Base-by-base conservation (phyloP, 495 filamentous ascomycete species). In the Parathielavia hyrcaniae region DNA sequence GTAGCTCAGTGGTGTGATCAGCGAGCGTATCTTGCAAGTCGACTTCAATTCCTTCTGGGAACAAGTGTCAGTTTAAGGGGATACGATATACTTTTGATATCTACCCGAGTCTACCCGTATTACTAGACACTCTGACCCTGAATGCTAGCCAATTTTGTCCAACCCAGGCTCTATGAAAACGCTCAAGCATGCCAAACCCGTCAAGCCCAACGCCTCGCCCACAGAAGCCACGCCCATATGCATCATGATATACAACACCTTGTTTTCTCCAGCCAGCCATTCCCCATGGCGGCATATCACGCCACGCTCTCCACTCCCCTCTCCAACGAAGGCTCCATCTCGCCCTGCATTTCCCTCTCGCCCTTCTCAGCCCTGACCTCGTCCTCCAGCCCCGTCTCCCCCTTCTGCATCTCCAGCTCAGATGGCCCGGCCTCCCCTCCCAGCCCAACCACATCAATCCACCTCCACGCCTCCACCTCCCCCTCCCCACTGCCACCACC, bases 371-470 rank as follows among this genome's bases (percentile, higher is more conserved):
- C 64, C n/a, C 58, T 35, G 17, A n/a, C 62, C 12, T 66, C 56
- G 13, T 63, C 45, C 26, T 39, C 47, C 34, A 30, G 3, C 3
- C 50, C 48, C 12, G 22, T 47, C 34, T 34, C 52, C 1, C 22
- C 11, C 35, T 17, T 19, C 22, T 14, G 7, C 20, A 68, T 35
- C 19, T 67, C 64, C n/a, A 62, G 41, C 51, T 69, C 67, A 22
- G 47, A 57, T 11, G 60, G 61, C 17, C 39, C 60, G 4, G 59
- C 51, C 13, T 64, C 48, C 11, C 57, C 61, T 35, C 75, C 73
- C 69, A 79, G 59, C 5, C 75, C 75, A 6, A 77, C 66, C 20
- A 75, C 67, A 36, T 77, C 69, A 44, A 79, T 71, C 69, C 73
- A 76, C 38, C 48, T 43, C 76, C 70, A 70, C 10, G 61, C 59